Conservation (phyloP, 306 rosid species). For the Glycine tomentella region DNA sequence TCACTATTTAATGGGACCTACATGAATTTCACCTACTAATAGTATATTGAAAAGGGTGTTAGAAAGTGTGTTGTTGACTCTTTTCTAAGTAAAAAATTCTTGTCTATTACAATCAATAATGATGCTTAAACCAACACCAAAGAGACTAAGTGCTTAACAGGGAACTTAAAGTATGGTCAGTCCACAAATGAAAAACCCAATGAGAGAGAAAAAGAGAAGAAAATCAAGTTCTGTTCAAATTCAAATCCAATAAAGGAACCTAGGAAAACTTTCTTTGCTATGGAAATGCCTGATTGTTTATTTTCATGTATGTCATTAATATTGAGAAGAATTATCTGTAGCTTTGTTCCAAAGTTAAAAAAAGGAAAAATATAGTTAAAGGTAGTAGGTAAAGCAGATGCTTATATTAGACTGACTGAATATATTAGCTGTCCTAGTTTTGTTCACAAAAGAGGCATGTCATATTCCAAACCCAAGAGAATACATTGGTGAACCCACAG, state of each 20-base stretch:
- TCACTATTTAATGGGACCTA: background rate
- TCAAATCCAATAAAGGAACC: too few species aligned
- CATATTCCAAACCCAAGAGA: background rate
- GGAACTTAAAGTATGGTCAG: background rate
- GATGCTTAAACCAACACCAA: background rate
- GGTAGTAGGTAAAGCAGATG: background rate
- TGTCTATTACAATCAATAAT: background rate
- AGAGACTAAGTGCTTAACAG: background rate
- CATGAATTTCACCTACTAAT: background rate
- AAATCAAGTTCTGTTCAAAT: too few species aligned
- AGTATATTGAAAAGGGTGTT: background rate
- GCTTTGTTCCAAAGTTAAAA: background rate
- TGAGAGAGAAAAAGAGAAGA: background rate
- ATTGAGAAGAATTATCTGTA: background rate
- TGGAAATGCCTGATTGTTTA: background rate
- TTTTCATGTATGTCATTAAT: background rate
- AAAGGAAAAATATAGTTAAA: background rate
- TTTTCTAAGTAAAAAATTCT: background rate
- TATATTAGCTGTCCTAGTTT: background rate
- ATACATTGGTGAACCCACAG: background rate
- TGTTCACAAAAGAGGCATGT: background rate
- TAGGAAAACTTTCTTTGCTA: background rate
- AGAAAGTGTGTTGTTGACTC: background rate
- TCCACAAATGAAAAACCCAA: background rate
- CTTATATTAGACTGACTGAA: background rate